Conservation (phyloP, 768 basidiomycete species). For the Russula lepida region DNA sequence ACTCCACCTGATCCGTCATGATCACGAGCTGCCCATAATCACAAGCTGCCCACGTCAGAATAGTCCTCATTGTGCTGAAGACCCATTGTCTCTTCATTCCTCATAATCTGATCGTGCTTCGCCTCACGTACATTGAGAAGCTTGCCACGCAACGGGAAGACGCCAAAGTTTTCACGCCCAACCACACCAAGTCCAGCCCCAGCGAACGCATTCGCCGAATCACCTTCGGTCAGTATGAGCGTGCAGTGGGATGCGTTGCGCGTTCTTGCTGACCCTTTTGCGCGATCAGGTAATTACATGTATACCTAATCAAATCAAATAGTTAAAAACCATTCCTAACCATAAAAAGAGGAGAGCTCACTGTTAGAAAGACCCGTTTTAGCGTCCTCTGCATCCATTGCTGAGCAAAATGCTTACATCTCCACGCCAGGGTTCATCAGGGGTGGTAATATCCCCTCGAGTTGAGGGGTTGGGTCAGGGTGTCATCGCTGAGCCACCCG, state of each 20-base stretch:
- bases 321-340: too few relatives aligned
- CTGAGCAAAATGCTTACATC: constrained; percentile 32
- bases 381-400: constrained; percentile 48
- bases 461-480: too few relatives aligned
- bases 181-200: constrained; percentile 92
- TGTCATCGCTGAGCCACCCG: too few relatives aligned
- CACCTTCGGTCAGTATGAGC: constrained; percentile 96
- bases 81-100: constrained; percentile 97
- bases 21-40: constrained; percentile 97
- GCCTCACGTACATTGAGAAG: constrained; percentile 96
- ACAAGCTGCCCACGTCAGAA: constrained; percentile 50
- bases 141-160: constrained; percentile 97
- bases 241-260: constrained; percentile 76
- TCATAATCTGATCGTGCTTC: constrained; percentile 91
- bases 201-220: constrained; percentile 95
- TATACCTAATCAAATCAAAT: too few relatives aligned
- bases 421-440: too few relatives aligned
- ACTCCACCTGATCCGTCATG: constrained; percentile 96
- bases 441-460: too few relatives aligned
- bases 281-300: too few relatives aligned
- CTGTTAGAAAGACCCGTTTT: constrained; percentile 43
- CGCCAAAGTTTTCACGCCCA: constrained; percentile 93
- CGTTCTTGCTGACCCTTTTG: too few relatives aligned
- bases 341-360: too few relatives aligned
- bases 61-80: constrained; percentile 93